Evolutionary conservation across 2,329 filamentous ascomycete genomes (phyloP).

Genomic region (Hypoxylon sp.): DNA sequence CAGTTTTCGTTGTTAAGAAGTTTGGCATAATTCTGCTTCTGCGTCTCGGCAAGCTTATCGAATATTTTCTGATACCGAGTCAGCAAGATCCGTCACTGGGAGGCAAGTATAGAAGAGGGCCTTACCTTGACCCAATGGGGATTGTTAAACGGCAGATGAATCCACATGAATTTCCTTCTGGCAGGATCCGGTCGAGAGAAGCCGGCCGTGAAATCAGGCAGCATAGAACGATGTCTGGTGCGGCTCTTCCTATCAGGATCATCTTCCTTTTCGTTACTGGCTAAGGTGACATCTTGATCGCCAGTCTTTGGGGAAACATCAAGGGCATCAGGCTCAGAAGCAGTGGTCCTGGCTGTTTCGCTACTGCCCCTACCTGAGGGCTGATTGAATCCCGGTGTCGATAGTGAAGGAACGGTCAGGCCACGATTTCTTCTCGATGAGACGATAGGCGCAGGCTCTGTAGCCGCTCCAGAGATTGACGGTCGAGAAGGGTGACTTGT

Average conservation of each 20-base stretch:
- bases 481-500: slow-evolving; percentile 52
- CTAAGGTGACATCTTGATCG: slow-evolving; percentile 6
- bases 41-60: slow-evolving; percentile 60
- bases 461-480: slow-evolving; percentile 43
- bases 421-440: slow-evolving; percentile 48
- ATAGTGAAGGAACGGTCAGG: slow-evolving; percentile 52
- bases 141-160: slow-evolving; percentile 70
- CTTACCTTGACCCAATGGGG: slow-evolving; percentile 69
- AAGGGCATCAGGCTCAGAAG: slow-evolving; percentile 52
- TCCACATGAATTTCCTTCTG: slow-evolving; percentile 67
- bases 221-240: slow-evolving; percentile 34
- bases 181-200: slow-evolving; percentile 57
- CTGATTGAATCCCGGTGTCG: slow-evolving; percentile 49
- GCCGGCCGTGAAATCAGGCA: slow-evolving; percentile 55
- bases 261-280: slow-evolving; percentile 20
- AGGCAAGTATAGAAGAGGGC: slow-evolving; percentile 28
- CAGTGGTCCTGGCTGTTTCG: slow-evolving; percentile 42
- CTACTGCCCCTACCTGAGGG: slow-evolving; percentile 52
- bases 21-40: slow-evolving; percentile 57
- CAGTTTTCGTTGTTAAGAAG: slow-evolving; percentile 64
- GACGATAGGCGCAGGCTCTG: slow-evolving; percentile 41
- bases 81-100: slow-evolving; percentile 47
- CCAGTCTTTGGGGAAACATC: slow-evolving; percentile 46
- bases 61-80: slow-evolving; percentile 50
- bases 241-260: slow-evolving; percentile 19